phyloP scores from a whole-genome alignment of 148 eudicot genomes.

The Fagopyrum esculentum region DNA sequence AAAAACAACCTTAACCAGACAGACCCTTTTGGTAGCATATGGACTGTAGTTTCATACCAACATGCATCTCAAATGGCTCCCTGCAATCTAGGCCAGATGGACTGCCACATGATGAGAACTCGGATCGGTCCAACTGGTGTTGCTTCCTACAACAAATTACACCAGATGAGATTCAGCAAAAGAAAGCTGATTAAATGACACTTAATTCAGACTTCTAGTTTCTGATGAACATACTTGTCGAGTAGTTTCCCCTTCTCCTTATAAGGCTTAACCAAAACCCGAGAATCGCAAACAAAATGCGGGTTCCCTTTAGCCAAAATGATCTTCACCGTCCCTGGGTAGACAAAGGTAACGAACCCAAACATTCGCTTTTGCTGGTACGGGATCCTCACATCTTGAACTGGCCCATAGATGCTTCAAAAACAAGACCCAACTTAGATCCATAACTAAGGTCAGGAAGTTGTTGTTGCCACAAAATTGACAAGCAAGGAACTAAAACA shows the following conservation, averaged over 20 bases:
- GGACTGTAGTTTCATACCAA: slow-evolving; percentile 33
- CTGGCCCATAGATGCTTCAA: slow-evolving; percentile 81
- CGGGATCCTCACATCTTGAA: slow-evolving; percentile 95
- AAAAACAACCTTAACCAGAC: neutral
- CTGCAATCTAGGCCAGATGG: slow-evolving; percentile 55
- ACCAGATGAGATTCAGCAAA: neutral
- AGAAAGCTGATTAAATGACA: neutral
- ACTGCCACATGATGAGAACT: slow-evolving; percentile 54
- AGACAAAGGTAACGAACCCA: slow-evolving; percentile 87
- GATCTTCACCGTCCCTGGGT: slow-evolving; percentile 72
- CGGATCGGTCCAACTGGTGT: slow-evolving; percentile 48
- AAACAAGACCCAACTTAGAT: neutral
- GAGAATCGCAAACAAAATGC: slow-evolving; percentile 93
- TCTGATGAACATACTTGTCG: slow-evolving; percentile 33
- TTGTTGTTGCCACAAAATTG: neutral
- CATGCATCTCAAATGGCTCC: slow-evolving; percentile 55
- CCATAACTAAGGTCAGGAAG: slow-evolving; percentile 2
- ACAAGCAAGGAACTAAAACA: neutral
- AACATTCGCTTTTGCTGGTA: slow-evolving; percentile 97
- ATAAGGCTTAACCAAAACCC: slow-evolving; percentile 96
- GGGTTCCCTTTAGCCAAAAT: slow-evolving; percentile 94
- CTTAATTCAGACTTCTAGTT: neutral
- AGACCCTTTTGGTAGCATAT: neutral
- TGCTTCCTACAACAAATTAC: slow-evolving; percentile 27
- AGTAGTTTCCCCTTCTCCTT: slow-evolving; percentile 89